These are phyloP conservation scores for Suhomyces kunorum DNA, from an alignment of 1,139 yeast species.

Conservation along the genomic window DNA sequence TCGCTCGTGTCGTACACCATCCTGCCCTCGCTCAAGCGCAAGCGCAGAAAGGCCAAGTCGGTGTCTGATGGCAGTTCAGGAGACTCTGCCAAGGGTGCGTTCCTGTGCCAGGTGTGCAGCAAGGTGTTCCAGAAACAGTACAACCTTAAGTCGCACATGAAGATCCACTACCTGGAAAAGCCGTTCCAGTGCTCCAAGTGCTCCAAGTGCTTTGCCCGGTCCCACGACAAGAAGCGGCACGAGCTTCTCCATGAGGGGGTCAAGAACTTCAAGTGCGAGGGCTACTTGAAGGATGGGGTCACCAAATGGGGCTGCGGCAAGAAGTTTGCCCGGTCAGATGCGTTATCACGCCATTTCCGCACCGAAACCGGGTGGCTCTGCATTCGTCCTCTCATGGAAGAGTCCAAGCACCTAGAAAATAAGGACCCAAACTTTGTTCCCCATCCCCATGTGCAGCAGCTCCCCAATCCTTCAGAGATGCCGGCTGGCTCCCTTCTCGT, in stretches of 20 bases:
- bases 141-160: constrained; percentile 57
- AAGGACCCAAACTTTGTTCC: constrained; percentile 15
- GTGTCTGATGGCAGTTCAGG: constrained; percentile 6
- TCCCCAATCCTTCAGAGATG: constrained; percentile 3
- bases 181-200: constrained; percentile 55
- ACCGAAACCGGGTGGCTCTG: constrained; percentile 63
- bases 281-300: constrained; percentile 49
- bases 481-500: constrained; percentile 2
- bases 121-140: constrained; percentile 56
- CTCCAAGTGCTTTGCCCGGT: constrained; percentile 53
- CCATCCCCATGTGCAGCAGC: constrained; percentile 3
- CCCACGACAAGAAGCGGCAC: constrained; percentile 59
- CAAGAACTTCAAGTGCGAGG: constrained; percentile 58
- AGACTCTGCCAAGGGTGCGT: constrained; percentile 18
- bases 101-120: constrained; percentile 49
- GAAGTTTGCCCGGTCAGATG: constrained; percentile 59
- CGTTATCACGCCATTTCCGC: constrained; percentile 57
- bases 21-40: constrained; percentile 38
- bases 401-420: constrained; percentile 27
- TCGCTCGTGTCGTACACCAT: constrained; percentile 41
- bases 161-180: constrained; percentile 56
- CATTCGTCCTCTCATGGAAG: constrained; percentile 56
- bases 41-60: constrained; percentile 26
- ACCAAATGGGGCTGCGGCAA: constrained; percentile 64
- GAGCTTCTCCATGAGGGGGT: constrained; percentile 56